Conservation (phyloP, 2,329 filamentous ascomycete genomes). For the Aspergillus fischeri region DNA sequence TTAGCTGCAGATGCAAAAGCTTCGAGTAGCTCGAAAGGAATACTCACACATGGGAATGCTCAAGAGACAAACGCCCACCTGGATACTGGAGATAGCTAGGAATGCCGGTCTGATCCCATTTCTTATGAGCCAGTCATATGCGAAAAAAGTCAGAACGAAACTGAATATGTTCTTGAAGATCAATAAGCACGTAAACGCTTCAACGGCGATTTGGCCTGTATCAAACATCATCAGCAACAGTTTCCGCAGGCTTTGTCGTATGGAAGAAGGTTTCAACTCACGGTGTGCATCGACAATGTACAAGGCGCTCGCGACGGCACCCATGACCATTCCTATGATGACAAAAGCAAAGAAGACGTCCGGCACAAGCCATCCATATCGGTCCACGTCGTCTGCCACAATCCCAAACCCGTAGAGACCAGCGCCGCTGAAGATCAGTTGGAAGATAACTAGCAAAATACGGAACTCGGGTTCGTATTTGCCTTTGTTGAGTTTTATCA, state of each 20-base stretch:
- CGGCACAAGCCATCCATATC: conserved; percentile 69
- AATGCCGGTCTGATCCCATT: conserved; percentile 59
- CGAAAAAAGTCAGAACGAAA: conserved; percentile 77
- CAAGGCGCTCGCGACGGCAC: conserved; percentile 76
- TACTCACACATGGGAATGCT: conserved; percentile 76
- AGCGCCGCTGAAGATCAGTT: conserved; percentile 70
- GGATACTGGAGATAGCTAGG: conserved; percentile 67
- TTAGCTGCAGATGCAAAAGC: conserved; percentile 1
- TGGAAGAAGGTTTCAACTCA: conserved; percentile 41
- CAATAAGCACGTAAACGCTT: conserved; percentile 83
- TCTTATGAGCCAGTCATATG: conserved; percentile 74
- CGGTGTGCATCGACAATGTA: conserved; percentile 94
- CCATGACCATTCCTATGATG: conserved; percentile 87
- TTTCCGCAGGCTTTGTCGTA: background rate
- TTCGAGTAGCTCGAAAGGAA: background rate
- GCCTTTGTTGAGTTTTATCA: conserved; percentile 73
- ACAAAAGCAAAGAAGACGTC: conserved; percentile 80
- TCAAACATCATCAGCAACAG: conserved; percentile 7
- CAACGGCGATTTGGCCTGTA: conserved; percentile 71
- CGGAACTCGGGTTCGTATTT: conserved; percentile 91
- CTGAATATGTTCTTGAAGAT: conserved; percentile 95
- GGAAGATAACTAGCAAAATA: conserved; percentile 75
- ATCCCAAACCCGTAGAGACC: conserved; percentile 83
- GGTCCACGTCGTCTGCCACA: conserved; percentile 57
- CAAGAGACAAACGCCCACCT: conserved; percentile 69